A percentile compares a stretch with the other conserved stretches of the same genome.
Evolutionary conservation across 1,139 yeast genomes (phyloP).

Genomic region (Diutina catenulata): DNA sequence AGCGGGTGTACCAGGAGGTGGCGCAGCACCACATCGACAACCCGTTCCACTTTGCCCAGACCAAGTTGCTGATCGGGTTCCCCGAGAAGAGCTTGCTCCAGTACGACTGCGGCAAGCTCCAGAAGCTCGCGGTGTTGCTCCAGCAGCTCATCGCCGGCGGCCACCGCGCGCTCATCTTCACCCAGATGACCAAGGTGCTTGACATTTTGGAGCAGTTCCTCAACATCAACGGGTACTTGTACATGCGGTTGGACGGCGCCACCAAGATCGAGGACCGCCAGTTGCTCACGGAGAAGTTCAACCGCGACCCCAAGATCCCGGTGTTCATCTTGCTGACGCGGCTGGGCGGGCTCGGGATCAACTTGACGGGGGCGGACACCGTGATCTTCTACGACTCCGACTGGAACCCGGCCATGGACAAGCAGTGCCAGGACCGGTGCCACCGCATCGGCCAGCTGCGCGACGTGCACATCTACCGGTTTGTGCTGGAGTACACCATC

Average conservation of each 20-base stretch:
- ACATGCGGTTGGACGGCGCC: conserved; percentile 94
- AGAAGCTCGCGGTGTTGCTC: conserved; percentile 62
- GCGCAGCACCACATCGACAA: conserved; percentile 29
- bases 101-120: conserved; percentile 95
- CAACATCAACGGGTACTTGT: conserved; percentile 88
- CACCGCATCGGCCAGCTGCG: conserved; percentile 98
- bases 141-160: conserved; percentile 76
- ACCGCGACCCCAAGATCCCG: conserved; percentile 74
- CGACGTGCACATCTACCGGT: conserved; percentile 93
- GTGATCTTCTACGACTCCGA: conserved; percentile 98
- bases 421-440: conserved; percentile 98
- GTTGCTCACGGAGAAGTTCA: conserved; percentile 82
- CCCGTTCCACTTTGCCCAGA: conserved; percentile 78
- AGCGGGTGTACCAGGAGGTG: conserved; percentile 22
- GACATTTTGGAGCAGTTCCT: conserved; percentile 89
- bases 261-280: conserved; percentile 97
- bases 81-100: conserved; percentile 90
- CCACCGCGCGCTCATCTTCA: conserved; percentile 88
- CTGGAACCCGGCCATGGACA: conserved; percentile 99
- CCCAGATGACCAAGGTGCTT: conserved; percentile 95
- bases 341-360: conserved; percentile 97
- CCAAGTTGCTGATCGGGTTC: conserved; percentile 82
- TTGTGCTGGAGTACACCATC: conserved; percentile 92
- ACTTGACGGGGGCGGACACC: conserved; percentile 96
- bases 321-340: conserved; percentile 90